phyloP scores from a whole-genome alignment of 148 eudicot genomes.

The Linanthus parryae region DNA sequence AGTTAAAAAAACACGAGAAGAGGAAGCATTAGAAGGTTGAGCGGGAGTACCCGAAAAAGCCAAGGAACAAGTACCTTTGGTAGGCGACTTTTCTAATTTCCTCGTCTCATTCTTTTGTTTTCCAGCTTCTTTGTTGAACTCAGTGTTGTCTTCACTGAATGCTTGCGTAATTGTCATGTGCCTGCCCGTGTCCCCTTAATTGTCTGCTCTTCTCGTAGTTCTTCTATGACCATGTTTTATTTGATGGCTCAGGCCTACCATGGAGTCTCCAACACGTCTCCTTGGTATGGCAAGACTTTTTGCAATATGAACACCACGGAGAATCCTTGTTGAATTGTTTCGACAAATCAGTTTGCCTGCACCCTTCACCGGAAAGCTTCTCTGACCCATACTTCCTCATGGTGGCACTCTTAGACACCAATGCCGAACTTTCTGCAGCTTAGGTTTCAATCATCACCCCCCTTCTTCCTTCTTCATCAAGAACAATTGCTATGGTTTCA shows the following conservation, averaged over 20 bases:
- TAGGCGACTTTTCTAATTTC: background rate
- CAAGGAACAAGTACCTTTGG: conserved; percentile 1
- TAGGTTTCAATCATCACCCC: background rate
- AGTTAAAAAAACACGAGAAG: background rate
- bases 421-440: background rate
- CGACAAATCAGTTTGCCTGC: background rate
- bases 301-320: conserved; percentile 2
- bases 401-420: no score
- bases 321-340: background rate
- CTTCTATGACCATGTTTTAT: background rate
- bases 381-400: background rate
- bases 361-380: background rate
- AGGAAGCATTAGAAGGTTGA: background rate
- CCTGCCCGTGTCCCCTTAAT: background rate
- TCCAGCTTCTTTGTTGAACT: background rate
- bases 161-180: background rate
- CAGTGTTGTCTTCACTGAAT: background rate
- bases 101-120: background rate
- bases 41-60: background rate
- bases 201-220: background rate
- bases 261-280: conserved; percentile 1
- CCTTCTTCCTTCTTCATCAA: background rate
- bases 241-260: background rate
- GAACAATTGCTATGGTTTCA: background rate
- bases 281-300: background rate